Evolutionary conservation across 192 early-diverging fungal species (phyloP).

Genomic region (Rhizophagus clarus): DNA sequence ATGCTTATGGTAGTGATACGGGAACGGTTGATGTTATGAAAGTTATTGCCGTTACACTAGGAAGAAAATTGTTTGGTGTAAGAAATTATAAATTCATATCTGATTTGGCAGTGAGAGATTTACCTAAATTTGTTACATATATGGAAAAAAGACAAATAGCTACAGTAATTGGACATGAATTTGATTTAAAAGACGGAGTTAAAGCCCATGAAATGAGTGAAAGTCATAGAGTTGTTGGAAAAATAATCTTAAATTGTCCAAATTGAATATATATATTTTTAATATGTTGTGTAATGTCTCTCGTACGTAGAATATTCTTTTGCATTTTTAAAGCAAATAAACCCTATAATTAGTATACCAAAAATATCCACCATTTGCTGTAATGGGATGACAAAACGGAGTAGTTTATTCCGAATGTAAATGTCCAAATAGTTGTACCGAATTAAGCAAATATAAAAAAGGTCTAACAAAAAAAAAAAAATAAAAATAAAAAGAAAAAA

Average conservation of each 20-base stretch:
- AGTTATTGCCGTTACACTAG: background rate
- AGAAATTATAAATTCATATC: background rate
- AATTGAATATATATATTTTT: no score
- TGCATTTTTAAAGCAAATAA: no score
- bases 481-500: background rate
- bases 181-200: constrained; percentile 33
- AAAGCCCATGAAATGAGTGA: constrained; percentile 35
- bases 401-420: no score
- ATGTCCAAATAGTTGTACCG: no score
- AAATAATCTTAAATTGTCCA: constrained; percentile 33
- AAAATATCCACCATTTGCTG: no score
- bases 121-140: constrained; percentile 8
- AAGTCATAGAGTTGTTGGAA: constrained; percentile 35
- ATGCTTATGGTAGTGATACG: background rate
- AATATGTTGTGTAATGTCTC: no score
- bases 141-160: constrained; percentile 1
- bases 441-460: no score
- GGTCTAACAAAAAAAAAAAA: background rate
- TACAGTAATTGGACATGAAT: background rate
- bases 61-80: background rate
- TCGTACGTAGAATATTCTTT: no score
- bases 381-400: no score
- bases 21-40: background rate
- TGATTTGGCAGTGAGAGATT: background rate
- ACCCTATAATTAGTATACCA: no score